A percentile compares a stretch with the other conserved stretches of the same genome.
These are phyloP conservation scores for Evernia prunastri DNA, from an alignment of 495 filamentous ascomycete genomes.

Conservation along the genomic window DNA sequence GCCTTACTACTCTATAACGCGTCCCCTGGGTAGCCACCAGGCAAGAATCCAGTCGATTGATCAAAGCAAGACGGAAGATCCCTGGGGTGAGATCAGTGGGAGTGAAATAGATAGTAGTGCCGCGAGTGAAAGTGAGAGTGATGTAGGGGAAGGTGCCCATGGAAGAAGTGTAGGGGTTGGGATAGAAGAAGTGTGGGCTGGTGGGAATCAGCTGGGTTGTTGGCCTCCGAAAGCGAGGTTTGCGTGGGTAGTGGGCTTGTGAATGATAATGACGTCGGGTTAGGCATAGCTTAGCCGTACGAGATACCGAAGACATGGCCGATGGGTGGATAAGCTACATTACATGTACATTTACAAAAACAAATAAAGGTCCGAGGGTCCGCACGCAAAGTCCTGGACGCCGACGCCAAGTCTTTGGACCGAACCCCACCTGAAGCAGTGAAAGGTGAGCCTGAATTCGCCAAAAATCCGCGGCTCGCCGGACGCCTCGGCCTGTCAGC, in stretches of 20 bases:
- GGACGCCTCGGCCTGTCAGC: too few species aligned
- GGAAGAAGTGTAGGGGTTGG: slow-evolving; percentile 37
- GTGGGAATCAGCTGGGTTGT: slow-evolving; percentile 90
- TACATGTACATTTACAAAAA: too few species aligned
- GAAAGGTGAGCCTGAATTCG: too few species aligned
- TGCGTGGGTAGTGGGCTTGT: slow-evolving; percentile 53
- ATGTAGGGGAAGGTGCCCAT: slow-evolving; percentile 40
- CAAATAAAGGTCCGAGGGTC: too few species aligned
- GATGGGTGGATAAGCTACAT: background rate
- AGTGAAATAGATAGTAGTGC: slow-evolving; percentile 33
- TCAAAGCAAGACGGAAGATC: slow-evolving; percentile 19
- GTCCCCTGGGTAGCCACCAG: slow-evolving; percentile 10
- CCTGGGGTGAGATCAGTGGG: slow-evolving; percentile 17
- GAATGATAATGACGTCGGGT: slow-evolving; percentile 3
- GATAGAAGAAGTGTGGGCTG: slow-evolving; percentile 56
- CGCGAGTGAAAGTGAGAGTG: slow-evolving; percentile 19
- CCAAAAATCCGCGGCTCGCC: too few species aligned
- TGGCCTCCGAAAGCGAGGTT: slow-evolving; percentile 85
- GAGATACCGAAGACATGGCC: background rate
- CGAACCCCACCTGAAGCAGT: too few species aligned
- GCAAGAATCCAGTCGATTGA: slow-evolving; percentile 6
- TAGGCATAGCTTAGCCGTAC: slow-evolving; percentile 20
- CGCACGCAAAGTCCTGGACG: too few species aligned
- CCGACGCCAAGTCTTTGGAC: too few species aligned
- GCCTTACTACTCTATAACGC: slow-evolving; percentile 18